Evolutionary conservation across 2,329 filamentous ascomycete species (phyloP), one percentile per base, ranked within the genome.

Genomic region (Phyllosticta citribraziliensis): DNA sequence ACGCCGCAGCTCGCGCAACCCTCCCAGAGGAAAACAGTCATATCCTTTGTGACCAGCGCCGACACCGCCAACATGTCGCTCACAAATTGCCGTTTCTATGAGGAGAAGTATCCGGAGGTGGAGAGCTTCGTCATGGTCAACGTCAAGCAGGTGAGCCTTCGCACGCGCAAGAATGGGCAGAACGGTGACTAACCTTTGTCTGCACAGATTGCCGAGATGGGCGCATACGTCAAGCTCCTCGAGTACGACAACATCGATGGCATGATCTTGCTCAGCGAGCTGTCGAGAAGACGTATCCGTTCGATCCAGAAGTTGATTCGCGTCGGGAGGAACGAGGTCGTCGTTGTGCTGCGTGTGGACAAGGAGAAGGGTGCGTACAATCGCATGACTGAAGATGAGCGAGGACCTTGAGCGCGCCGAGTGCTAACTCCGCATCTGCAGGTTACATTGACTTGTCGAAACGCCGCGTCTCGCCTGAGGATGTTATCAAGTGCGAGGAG

Each of bases 51-150:
- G 35, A 47, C 35, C 51, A 53, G 51, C 19, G 51, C 51, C 51
- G 24, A 22, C 24, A 47, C 35, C 35, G 40, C 40, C 17, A 88
- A 75, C 72, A 96, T 95, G 89, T 95, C 91, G 79, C 86, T 96
- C 81, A 94, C 89, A 75, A 96, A 96, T 80, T 96, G 89, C 79
- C 91, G 91, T 72, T 97, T 95, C 79, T 97, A 96, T 77, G 91
- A 96, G 83, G 91, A 96, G 80, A 96, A 96, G 79, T 97, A 88
- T 73, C 91, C 91, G 63, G 94, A 97, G 83, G 93, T 99, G 75
- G 94, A 99, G 80, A 96, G 91, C 83, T 97, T 97, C 79, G 95
- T 99, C 75, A 99, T 99, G 94, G 94, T 99, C 76, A 99, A 97
- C 78, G 94, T 97, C 71, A 96, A 96, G 85, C 91, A 96, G 87